phyloP scores from a whole-genome alignment of 306 rosid genomes.

The Sphenostylis stenocarpa region DNA sequence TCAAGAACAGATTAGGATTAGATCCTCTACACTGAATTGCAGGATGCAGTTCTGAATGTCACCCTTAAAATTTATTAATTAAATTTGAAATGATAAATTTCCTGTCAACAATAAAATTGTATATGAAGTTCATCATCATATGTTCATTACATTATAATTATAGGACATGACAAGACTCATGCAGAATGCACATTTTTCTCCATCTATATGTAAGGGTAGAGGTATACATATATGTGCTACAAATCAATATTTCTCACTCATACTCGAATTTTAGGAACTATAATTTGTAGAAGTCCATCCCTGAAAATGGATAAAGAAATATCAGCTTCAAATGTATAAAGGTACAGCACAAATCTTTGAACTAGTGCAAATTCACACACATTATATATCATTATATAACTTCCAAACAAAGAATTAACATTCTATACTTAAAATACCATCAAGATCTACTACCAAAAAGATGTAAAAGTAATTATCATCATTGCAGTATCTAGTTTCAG shows the following conservation, averaged over 20 bases:
- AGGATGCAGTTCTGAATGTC: too few relatives aligned
- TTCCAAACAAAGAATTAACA: too few relatives aligned
- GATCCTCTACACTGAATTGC: too few relatives aligned
- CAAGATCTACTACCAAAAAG: neutral
- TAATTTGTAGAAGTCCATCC: conserved; percentile 73
- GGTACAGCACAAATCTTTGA: neutral
- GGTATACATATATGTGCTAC: neutral
- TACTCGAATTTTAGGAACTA: conserved; percentile 64
- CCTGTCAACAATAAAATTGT: neutral
- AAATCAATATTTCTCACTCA: neutral
- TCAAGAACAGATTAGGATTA: too few relatives aligned
- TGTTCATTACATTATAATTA: neutral
- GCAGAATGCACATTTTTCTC: conserved; percentile 1
- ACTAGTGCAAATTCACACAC: neutral
- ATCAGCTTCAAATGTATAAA: neutral
- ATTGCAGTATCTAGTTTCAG: neutral
- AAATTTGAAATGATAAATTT: neutral
- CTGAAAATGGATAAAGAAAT: conserved; percentile 43
- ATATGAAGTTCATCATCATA: neutral
- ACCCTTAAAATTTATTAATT: neutral
- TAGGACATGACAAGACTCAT: neutral
- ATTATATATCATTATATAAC: too few relatives aligned
- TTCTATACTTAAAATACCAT: neutral
- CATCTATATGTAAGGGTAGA: neutral
- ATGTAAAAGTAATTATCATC: neutral